phyloP scores from a whole-genome alignment of 257 asterid species.

The Nyctanthes arbortristis region DNA sequence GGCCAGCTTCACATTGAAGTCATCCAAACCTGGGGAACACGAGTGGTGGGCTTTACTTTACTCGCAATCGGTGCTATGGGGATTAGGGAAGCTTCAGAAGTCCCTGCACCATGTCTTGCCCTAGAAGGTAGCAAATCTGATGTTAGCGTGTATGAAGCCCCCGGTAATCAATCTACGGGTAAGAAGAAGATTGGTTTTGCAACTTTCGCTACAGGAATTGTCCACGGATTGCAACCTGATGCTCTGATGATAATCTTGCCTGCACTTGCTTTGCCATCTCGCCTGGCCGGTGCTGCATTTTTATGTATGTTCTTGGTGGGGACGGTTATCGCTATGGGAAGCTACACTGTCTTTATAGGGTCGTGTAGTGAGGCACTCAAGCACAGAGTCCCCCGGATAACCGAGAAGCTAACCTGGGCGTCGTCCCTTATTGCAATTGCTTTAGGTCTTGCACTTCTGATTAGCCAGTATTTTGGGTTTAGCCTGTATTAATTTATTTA shows the following conservation, averaged over 20 bases:
- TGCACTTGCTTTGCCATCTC: conserved; percentile 94
- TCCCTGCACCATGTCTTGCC: conserved; percentile 58
- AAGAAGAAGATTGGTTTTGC: conserved; percentile 94
- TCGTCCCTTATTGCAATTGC: conserved; percentile 85
- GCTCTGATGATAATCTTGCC: conserved; percentile 90
- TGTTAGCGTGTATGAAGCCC: conserved; percentile 51
- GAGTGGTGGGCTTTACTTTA: conserved; percentile 85
- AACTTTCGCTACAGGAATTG: conserved; percentile 93
- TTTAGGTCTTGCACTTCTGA: conserved; percentile 70
- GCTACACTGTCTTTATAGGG: conserved; percentile 87
- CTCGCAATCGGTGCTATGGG: conserved; percentile 94
- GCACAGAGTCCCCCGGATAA: conserved; percentile 82
- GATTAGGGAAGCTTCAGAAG: conserved; percentile 84
- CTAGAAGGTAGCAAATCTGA: conserved; percentile 67
- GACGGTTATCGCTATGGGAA: conserved; percentile 95
- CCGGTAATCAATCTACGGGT: conserved; percentile 38
- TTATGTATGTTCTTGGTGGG: conserved; percentile 84
- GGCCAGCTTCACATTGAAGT: conserved; percentile 92
- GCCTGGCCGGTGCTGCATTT: conserved; percentile 93
- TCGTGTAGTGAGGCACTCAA: conserved; percentile 88
- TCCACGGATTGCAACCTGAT: conserved; percentile 96
- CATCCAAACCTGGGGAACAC: conserved; percentile 83
- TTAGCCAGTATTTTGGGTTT: conserved; percentile 84
- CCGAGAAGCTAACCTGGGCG: conserved; percentile 97
- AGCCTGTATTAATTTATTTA: conserved; percentile 58